Base-by-base conservation (phyloP, 805 yeast genomes). In the Yamadazyma kitorensis region DNA sequence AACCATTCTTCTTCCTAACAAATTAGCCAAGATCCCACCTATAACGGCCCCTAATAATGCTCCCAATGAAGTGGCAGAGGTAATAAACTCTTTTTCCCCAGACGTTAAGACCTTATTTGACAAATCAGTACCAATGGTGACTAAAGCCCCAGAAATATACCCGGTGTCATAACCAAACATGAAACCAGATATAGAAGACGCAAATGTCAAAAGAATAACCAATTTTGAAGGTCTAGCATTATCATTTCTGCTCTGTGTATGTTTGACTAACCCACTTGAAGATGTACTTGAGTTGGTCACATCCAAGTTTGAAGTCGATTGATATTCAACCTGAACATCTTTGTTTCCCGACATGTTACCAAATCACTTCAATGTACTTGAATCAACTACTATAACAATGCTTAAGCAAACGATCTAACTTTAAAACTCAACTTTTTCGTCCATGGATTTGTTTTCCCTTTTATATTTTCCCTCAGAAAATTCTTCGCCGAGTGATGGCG, bases 91-190 rank as follows among this genome's bases (percentile, higher is more conserved):
- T 61, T 86, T 85, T 47, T 88, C 80, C 29, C 95, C 94, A 38
- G 78, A 74, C 0, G 88, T 68, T 34, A 89, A 68, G 0, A 56
- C 49, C 37, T 71, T 70, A 45, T 78, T 76, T 11, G 61, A 57
- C 42, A 91, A 72, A 54, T 86, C 95, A 4, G 78, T 75, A 9
- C 89, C 88, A 30, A 91, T 79, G 23, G 88, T 78, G 14, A 89
- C 95, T 49, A 91, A 70, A 0, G 97, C 97, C 13, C 94, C 81
- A 3, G 98, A 91, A 26, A 91, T 89, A 61, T 91, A 91, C 47
- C 98, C 98, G 1, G 98, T 91, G 59, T 91, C 98, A 54, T 91
- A 91, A 47, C 98, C 98, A 61, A 91, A 91, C 87, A 91, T 78
- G 61, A 89, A 87, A 1, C 98, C 98, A 0, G 96, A 88, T 43